phyloP scores from a whole-genome alignment of 2,329 filamentous ascomycete genomes.

The Herpotrichia juniperi region DNA sequence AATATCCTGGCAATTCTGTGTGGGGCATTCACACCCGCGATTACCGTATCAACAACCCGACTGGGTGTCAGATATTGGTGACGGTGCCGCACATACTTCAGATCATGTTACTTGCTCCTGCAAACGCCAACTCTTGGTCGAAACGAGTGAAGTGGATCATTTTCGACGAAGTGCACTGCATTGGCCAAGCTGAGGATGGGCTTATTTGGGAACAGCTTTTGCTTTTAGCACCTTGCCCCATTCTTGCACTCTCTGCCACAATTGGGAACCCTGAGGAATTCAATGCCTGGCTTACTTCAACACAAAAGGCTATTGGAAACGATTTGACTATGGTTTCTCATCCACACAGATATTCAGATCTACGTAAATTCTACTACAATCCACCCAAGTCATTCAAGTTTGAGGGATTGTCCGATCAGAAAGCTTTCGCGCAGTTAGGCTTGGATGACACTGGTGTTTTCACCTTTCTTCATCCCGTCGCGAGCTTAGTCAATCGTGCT shows the following conservation, averaged over 20 bases:
- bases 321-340: conserved; percentile 73
- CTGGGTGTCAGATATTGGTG: conserved; percentile 75
- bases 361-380: conserved; percentile 74
- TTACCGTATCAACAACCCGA: conserved; percentile 74
- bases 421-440: conserved; percentile 49
- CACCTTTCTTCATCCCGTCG: conserved; percentile 69
- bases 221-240: conserved; percentile 74
- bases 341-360: conserved; percentile 73
- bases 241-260: conserved; percentile 80
- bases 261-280: conserved; percentile 78
- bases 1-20: conserved; percentile 65
- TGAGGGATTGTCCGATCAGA: conserved; percentile 52
- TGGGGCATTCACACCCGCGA: conserved; percentile 83
- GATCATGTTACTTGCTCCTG: conserved; percentile 70
- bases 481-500: conserved; percentile 65
- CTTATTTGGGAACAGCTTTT: conserved; percentile 80
- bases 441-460: conserved; percentile 59
- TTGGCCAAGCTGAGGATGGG: conserved; percentile 77
- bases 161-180: conserved; percentile 83
- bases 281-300: conserved; percentile 68
- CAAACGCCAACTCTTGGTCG: conserved; percentile 74
- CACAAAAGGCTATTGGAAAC: conserved; percentile 67
- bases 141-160: conserved; percentile 74
- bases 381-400: conserved; percentile 59
- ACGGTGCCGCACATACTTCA: conserved; percentile 81